Evolutionary conservation across 78 protist species (phyloP).

Genomic region (Dictyostelium brefeldianum): DNA sequence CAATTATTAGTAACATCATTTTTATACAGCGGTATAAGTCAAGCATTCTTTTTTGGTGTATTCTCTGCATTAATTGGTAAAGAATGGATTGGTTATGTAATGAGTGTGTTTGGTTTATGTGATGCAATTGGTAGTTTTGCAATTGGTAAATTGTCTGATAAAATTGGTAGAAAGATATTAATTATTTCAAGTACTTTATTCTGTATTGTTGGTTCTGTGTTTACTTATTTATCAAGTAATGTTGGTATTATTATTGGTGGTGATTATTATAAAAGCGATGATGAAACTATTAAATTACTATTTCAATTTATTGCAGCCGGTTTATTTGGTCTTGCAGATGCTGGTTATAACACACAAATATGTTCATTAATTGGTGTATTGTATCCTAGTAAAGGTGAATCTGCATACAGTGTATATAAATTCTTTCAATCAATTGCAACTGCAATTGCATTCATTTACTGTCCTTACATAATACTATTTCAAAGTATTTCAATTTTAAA

Average conservation of each 20-base stretch:
- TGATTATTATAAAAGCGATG: too few relatives aligned
- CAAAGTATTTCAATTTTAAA: background rate
- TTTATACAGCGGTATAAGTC: conserved; percentile 60
- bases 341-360: conserved; percentile 62
- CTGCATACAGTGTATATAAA: conserved; percentile 49
- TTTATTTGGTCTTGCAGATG: conserved; percentile 58
- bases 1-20: conserved; percentile 15
- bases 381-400: conserved; percentile 37
- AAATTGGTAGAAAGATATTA: conserved; percentile 26
- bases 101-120: conserved; percentile 53
- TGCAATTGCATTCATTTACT: conserved; percentile 48
- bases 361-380: conserved; percentile 31
- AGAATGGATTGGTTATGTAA: background rate
- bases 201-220: conserved; percentile 35
- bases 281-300: background rate
- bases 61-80: conserved; percentile 27
- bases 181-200: background rate
- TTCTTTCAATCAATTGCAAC: conserved; percentile 58
- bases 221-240: background rate
- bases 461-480: background rate
- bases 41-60: conserved; percentile 54
- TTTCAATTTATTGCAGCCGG: conserved; percentile 22
- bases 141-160: conserved; percentile 32
- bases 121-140: conserved; percentile 49
- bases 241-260: too few relatives aligned